phyloP scores from a whole-genome alignment of 805 yeast genomes.

The Nakazawaea peltata region DNA sequence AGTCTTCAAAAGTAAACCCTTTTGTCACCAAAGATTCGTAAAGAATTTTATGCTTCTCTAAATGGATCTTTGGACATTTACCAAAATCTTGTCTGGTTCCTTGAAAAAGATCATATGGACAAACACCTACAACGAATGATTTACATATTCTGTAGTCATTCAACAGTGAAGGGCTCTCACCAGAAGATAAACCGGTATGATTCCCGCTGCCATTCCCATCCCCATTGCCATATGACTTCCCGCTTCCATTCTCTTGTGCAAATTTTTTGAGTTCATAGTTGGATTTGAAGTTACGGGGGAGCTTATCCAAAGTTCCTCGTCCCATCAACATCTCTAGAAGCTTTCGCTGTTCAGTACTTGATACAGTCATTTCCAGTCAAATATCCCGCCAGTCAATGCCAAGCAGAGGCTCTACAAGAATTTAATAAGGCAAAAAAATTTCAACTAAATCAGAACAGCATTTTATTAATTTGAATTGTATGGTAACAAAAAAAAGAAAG shows the following conservation, averaged over 20 bases:
- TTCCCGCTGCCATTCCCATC: not conserved
- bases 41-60: constrained; percentile 64
- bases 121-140: constrained; percentile 73
- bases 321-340: constrained; percentile 81
- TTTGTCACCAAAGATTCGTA: constrained; percentile 45
- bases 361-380: constrained; percentile 17
- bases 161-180: constrained; percentile 24
- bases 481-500: constrained; percentile 14
- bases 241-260: not conserved
- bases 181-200: not conserved
- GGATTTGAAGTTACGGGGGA: constrained; percentile 21
- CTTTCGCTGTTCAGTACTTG: constrained; percentile 59
- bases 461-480: no score
- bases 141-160: constrained; percentile 64
- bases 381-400: no score
- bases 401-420: no score
- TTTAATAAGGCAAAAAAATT: no score
- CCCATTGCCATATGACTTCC: not conserved
- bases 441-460: no score
- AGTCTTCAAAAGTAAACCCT: constrained; percentile 29
- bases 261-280: constrained; percentile 9
- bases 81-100: constrained; percentile 84
- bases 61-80: constrained; percentile 66
- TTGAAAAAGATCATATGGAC: constrained; percentile 77
- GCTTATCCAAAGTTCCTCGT: constrained; percentile 31